Percentiles rank a stretch among this genome's conserved stretches.
Conservation (phyloP, 768 basidiomycete genomes). For the Russula brevipes region DNA sequence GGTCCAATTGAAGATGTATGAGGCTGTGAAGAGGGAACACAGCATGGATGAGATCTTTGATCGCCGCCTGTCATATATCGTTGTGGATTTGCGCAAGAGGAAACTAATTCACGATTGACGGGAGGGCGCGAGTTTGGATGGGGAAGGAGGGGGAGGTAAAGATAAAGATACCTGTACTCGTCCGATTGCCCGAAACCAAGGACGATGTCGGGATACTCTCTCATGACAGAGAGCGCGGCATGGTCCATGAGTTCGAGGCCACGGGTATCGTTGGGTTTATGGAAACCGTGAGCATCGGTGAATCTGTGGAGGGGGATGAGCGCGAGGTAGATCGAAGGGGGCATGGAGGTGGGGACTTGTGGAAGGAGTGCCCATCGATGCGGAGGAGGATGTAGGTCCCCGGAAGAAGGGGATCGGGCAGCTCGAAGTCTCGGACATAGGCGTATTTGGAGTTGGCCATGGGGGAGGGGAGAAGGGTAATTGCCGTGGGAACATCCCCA, state of each 20-base stretch:
- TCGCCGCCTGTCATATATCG: constrained; percentile 77
- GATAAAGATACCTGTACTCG: constrained; percentile 71
- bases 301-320: constrained; percentile 47
- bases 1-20: constrained; percentile 84
- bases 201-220: constrained; percentile 75
- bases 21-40: constrained; percentile 85
- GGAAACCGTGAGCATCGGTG: constrained; percentile 74
- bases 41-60: constrained; percentile 84
- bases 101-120: constrained; percentile 52
- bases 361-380: constrained; percentile 91
- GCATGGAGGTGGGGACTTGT: constrained; percentile 52
- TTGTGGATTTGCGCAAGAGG: constrained; percentile 67
- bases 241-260: constrained; percentile 90
- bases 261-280: constrained; percentile 86
- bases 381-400: constrained; percentile 81
- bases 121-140: neutral
- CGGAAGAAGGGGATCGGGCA: constrained; percentile 80
- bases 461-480: neutral
- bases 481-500: constrained; percentile 17
- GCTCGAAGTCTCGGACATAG: constrained; percentile 86
- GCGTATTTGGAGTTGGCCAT: constrained; percentile 95
- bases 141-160: neutral
- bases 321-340: too few species aligned
- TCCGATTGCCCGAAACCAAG: constrained; percentile 96
- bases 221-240: constrained; percentile 78